phyloP scores from a whole-genome alignment of 176 grass and related monocot species.

The Oryza glaberrima region DNA sequence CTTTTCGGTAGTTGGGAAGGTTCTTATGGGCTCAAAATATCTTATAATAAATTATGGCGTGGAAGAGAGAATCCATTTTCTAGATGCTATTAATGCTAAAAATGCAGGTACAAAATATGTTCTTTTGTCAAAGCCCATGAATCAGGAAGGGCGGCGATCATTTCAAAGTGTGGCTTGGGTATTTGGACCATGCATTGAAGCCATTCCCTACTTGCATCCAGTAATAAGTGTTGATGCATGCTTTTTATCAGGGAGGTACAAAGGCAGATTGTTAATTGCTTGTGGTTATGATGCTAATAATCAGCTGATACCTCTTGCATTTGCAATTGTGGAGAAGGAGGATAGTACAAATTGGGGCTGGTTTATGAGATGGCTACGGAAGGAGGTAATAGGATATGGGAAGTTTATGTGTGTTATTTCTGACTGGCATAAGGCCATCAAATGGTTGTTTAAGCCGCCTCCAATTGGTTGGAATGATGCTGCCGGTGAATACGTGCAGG shows the following conservation, averaged over 20 bases:
- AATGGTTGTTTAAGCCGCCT: constrained; percentile 6
- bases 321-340: constrained; percentile 21
- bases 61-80: no score
- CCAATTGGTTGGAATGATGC: background rate
- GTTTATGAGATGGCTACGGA: constrained; percentile 5
- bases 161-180: constrained; percentile 5
- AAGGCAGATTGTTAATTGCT: background rate
- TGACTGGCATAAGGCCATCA: background rate
- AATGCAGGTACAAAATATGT: background rate
- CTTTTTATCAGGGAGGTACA: no score
- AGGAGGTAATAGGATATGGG: constrained; percentile 2
- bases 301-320: constrained; percentile 17
- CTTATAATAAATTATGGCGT: no score
- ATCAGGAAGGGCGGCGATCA: background rate
- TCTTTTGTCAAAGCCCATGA: background rate
- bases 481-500: background rate
- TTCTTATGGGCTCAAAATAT: no score
- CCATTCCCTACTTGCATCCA: background rate
- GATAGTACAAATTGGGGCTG: background rate
- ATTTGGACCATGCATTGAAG: constrained; percentile 16
- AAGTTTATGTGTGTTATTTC: background rate
- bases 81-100: no score
- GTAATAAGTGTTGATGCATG: no score
- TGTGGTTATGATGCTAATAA: constrained; percentile 18
- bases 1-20: no score